phyloP scores from a whole-genome alignment of 495 filamentous ascomycete species.

The Sordaria brevicollis region DNA sequence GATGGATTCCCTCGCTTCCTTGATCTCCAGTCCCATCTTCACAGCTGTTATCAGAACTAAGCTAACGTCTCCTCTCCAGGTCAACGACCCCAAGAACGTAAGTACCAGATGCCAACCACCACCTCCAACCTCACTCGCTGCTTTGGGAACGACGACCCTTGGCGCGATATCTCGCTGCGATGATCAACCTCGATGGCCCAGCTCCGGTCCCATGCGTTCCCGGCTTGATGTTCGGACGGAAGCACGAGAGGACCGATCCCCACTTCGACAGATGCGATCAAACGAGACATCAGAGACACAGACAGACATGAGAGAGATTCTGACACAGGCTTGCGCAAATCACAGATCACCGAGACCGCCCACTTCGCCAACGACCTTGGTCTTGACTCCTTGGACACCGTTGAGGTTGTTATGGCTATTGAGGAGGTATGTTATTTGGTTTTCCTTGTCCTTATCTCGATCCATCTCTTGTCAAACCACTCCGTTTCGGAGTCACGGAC shows the following conservation, averaged over 20 bases:
- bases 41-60: background rate
- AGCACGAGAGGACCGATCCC: background rate
- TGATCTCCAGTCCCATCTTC: background rate
- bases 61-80: constrained; percentile 36
- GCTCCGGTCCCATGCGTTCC: background rate
- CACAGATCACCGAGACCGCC: constrained; percentile 66
- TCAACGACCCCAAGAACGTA: constrained; percentile 69
- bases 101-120: constrained; percentile 13
- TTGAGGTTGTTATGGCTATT: constrained; percentile 99
- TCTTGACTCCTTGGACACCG: constrained; percentile 92
- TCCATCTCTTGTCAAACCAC: background rate
- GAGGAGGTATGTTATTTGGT: constrained; percentile 77
- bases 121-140: background rate
- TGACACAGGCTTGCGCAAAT: background rate
- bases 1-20: no score
- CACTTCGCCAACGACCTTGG: constrained; percentile 96
- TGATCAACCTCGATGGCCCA: background rate
- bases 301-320: background rate
- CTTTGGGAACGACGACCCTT: background rate
- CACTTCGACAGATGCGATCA: background rate
- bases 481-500: background rate
- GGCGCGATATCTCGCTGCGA: background rate
- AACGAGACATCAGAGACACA: background rate
- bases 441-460: background rate
- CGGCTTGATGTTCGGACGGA: background rate